These are phyloP conservation scores for Podaxis sp. DNA, from an alignment of 768 basidiomycete genomes.

Conservation along the genomic window DNA sequence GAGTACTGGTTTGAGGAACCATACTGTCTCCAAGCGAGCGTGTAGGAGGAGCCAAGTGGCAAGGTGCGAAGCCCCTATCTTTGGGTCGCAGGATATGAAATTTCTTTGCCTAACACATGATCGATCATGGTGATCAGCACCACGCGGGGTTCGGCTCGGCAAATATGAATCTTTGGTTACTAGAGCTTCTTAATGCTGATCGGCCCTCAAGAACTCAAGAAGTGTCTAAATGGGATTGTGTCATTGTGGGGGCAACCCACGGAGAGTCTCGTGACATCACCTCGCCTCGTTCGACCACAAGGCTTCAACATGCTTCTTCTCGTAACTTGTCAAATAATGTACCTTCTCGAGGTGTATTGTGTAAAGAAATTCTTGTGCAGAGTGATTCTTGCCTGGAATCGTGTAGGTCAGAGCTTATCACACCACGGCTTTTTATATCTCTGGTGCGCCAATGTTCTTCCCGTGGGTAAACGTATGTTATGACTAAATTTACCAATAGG, in stretches of 20 bases:
- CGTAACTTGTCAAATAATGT: too few relatives aligned
- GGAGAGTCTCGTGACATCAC: background rate
- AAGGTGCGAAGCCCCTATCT: background rate
- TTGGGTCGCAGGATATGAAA: background rate
- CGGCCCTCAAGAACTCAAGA: background rate
- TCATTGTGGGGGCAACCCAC: background rate
- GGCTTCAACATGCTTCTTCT: background rate
- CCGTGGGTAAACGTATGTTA: background rate
- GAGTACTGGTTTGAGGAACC: constrained; percentile 26
- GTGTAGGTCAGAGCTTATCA: background rate
- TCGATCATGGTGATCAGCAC: background rate
- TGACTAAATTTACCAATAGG: background rate
- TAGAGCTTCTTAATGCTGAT: background rate
- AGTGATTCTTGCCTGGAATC: background rate
- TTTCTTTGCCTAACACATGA: background rate
- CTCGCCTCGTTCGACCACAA: background rate
- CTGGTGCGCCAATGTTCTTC: background rate
- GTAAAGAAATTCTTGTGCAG: too few relatives aligned
- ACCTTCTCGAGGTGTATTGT: too few relatives aligned
- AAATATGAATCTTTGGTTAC: background rate
- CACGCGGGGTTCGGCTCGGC: background rate
- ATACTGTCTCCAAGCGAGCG: constrained; percentile 15
- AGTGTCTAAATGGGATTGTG: background rate
- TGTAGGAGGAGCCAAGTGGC: background rate
- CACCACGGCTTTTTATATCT: background rate